These are phyloP conservation scores for Gnaphalium uliginosum DNA, from an alignment of 129 eudicot species.

Conservation along the genomic window DNA sequence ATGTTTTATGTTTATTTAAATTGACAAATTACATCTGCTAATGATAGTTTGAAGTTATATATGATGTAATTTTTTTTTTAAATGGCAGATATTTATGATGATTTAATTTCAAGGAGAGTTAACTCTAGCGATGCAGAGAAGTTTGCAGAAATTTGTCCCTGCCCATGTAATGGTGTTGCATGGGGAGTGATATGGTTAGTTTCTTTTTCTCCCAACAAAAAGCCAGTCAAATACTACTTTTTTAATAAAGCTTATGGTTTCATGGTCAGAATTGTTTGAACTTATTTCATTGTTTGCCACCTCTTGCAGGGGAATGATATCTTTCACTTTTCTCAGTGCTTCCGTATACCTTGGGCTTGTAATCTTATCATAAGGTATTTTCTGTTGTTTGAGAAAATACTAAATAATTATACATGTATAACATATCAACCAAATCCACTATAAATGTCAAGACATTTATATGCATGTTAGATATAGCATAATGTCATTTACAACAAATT, in stretches of 20 bases:
- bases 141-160: constrained; percentile 95
- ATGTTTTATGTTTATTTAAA: constrained; percentile 14
- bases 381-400: constrained; percentile 8
- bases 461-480: not conserved
- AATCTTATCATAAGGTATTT: constrained; percentile 87
- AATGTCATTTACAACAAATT: not conserved
- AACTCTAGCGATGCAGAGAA: constrained; percentile 98
- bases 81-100: constrained; percentile 90
- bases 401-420: not conserved
- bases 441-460: not conserved
- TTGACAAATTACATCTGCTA: constrained; percentile 3
- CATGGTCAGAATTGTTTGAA: not conserved
- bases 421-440: not conserved
- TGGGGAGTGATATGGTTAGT: constrained; percentile 97
- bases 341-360: constrained; percentile 95
- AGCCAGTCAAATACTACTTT: not conserved
- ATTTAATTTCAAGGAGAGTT: constrained; percentile 86
- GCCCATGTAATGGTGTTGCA: constrained; percentile 89
- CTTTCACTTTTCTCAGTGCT: constrained; percentile 72
- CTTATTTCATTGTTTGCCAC: constrained; percentile 7
- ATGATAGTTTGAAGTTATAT: not conserved
- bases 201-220: constrained; percentile 10
- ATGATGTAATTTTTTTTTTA: constrained; percentile 11
- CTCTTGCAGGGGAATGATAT: constrained; percentile 92
- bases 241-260: not conserved